Base-by-base conservation (phyloP, 129 eudicot species). In the Scalesia atractyloides region DNA sequence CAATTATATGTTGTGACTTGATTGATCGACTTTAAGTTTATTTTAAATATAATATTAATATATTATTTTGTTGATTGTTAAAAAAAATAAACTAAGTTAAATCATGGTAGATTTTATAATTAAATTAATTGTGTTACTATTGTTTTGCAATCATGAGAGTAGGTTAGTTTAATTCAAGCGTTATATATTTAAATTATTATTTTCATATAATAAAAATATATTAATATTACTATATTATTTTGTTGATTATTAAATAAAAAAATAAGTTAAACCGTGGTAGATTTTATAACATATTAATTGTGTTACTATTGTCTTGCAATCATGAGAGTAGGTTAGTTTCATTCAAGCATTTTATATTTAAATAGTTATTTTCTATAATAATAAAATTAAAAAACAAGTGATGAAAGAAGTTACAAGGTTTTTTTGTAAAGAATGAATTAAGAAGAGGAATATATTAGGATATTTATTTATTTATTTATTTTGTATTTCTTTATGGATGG, bases 1-100 rank as follows among this genome's bases (percentile, higher is more conserved):
- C 51, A 56, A 70, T 57, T 19, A 54, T 70, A 22, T 39, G 41
- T 9, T 19, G 51, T 71, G 10, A 53, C 59, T n/a, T 15, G 66
- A 33, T 9, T 60, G 18, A 30, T 60, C 44, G 10, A 56, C 15
- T 56, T 63, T 49, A 63, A 8, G 56, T 54, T 70, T 56, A 15
- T 56, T 39, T 36, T 36, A 70, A 70, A 54, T 37, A 17, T 66
- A 5, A 46, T 44, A 44, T 66, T 44, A 8, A 0, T 64, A 36
- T 8, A 36, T n/a, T 39, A 7, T 14, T 6, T 66, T 66, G n/a
- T 13, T 66, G 71, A 47, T 3, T 24, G 48, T 22, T 14, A 4
- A 24, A 7, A 48, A 20, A 43, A 7, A 48, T 26, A 9, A 66
- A 47, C 0, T 13, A 46, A 5, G 26, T 13, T 22, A 46, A 44